Conservation (phyloP, 2,329 filamentous ascomycete genomes). For the Colletotrichum simmondsii region DNA sequence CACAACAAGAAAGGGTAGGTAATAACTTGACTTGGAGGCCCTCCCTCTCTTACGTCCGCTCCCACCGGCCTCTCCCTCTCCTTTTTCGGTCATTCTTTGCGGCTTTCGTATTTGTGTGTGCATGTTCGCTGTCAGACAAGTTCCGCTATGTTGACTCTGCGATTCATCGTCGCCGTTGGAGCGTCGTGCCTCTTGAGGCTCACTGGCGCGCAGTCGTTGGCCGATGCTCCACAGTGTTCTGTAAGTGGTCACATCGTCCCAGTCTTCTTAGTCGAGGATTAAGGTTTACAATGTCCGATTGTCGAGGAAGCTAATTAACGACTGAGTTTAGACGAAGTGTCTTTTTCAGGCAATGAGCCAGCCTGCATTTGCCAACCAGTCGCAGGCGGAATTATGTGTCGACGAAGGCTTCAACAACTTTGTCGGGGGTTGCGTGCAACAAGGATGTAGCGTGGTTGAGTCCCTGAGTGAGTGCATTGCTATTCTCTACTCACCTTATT, state of each 20-base stretch:
- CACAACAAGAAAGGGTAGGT: neutral
- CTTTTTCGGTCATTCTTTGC: neutral
- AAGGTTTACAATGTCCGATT: neutral
- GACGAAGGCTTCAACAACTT: constrained; percentile 13
- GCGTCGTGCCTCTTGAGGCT: constrained; percentile 6
- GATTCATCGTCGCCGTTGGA: neutral
- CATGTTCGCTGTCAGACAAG: neutral
- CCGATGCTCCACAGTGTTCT: constrained; percentile 16
- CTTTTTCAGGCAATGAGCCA: constrained; percentile 6
- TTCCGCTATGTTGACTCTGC: constrained; percentile 14
- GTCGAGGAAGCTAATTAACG: neutral
- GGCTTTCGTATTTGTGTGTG: neutral
- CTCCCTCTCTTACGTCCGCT: neutral
- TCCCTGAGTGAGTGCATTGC: neutral
- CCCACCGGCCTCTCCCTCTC: neutral
- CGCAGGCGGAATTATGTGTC: constrained; percentile 12
- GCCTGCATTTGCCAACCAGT: constrained; percentile 10
- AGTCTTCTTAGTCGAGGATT: neutral
- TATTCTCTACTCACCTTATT: neutral
- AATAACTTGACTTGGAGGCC: neutral
- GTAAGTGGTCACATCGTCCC: neutral
- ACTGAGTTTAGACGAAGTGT: neutral
- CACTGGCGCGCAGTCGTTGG: constrained; percentile 10
- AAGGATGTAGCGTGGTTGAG: constrained; percentile 11
- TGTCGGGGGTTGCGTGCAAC: neutral